Percentiles rank a stretch among this genome's conserved stretches.
Evolutionary conservation across 805 yeast species (phyloP).

Genomic region (Ogataea glucozyma): DNA sequence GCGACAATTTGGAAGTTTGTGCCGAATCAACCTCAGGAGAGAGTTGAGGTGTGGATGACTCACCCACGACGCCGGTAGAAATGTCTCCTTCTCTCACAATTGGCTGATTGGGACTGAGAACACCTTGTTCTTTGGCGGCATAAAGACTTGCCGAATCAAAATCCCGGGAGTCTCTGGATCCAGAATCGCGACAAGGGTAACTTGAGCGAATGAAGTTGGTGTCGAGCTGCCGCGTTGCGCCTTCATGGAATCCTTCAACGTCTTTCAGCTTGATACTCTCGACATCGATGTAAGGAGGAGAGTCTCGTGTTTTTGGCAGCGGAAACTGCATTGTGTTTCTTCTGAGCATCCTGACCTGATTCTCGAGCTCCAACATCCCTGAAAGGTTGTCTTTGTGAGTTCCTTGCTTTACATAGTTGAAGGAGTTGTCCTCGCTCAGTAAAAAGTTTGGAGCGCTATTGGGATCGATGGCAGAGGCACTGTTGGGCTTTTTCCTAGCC

Average conservation of each 20-base stretch:
- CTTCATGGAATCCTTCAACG: constrained; percentile 11
- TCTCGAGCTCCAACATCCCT: constrained; percentile 5
- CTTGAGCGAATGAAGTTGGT: constrained; percentile 14
- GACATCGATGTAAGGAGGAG: constrained; percentile 1
- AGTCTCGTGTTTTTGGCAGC: constrained; percentile 1
- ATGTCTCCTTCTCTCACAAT: constrained; percentile 7
- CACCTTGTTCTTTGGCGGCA: background rate
- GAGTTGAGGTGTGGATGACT: background rate
- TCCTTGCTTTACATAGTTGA: constrained; percentile 10
- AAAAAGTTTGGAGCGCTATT: background rate
- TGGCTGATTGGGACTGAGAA: constrained; percentile 2
- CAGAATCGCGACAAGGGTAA: constrained; percentile 13
- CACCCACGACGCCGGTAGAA: background rate
- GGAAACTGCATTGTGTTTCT: constrained; percentile 23
- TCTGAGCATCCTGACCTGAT: constrained; percentile 5
- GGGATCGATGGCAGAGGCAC: constrained; percentile 13
- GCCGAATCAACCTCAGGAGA: constrained; percentile 9
- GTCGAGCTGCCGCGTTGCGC: background rate
- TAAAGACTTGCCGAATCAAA: constrained; percentile 1
- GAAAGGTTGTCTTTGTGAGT: constrained; percentile 7
- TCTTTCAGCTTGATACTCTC: constrained; percentile 10
- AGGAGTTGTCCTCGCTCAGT: background rate
- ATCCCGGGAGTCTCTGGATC: background rate
- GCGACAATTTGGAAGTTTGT: constrained; percentile 11
- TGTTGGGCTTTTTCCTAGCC: constrained; percentile 10